Conservation (phyloP, 371 early-diverging fungal genomes). For the Smittium culicis region DNA sequence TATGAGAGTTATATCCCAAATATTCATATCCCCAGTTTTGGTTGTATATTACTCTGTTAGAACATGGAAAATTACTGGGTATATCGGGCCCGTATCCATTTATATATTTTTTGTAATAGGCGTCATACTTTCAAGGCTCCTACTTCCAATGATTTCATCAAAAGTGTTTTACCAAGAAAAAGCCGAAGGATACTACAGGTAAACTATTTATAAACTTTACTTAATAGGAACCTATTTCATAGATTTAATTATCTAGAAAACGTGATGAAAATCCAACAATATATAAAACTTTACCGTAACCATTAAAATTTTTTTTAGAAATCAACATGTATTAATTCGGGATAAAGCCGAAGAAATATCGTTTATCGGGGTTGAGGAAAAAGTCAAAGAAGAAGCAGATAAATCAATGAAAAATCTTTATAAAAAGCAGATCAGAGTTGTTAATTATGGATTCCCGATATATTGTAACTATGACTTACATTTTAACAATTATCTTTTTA, state of each 20-base stretch:
- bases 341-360: constrained; percentile 66
- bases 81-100: constrained; percentile 51
- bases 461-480: constrained; percentile 15
- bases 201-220: too few species aligned
- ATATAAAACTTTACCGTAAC: too few species aligned
- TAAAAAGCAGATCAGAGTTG: constrained; percentile 39
- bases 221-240: too few species aligned
- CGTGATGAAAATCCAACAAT: too few species aligned
- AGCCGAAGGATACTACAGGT: constrained; percentile 69
- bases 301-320: constrained; percentile 1
- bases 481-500: neutral
- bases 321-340: constrained; percentile 52
- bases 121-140: constrained; percentile 37
- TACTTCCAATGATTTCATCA: constrained; percentile 60
- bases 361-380: constrained; percentile 54
- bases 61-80: constrained; percentile 54
- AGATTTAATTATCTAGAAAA: too few species aligned
- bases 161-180: constrained; percentile 58
- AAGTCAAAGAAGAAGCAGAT: constrained; percentile 42
- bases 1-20: constrained; percentile 43
- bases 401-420: constrained; percentile 38
- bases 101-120: constrained; percentile 59
- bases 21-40: constrained; percentile 60
- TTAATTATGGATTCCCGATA: constrained; percentile 47
- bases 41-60: constrained; percentile 61